Percentiles rank a stretch among this genome's conserved stretches.
phyloP scores from a whole-genome alignment of 306 rosid species.

The Acacia crassicarpa region DNA sequence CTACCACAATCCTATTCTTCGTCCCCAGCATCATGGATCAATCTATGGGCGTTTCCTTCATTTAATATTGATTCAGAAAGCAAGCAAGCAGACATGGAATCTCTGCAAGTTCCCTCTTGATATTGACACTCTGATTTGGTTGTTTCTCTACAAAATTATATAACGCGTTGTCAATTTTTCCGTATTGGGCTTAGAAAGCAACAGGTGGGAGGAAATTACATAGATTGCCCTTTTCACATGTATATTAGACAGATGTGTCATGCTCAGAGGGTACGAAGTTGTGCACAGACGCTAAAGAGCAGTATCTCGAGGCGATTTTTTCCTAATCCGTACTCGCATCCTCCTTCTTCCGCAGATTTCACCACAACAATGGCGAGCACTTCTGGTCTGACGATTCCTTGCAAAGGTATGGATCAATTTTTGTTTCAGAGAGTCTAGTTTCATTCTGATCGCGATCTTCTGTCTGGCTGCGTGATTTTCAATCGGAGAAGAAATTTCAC shows the following conservation, averaged over 20 bases:
- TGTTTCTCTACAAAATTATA: not conserved
- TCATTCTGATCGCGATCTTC: too few relatives aligned
- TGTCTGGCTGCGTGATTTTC: too few relatives aligned
- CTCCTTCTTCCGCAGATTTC: not conserved
- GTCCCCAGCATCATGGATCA: not conserved
- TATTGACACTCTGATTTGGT: not conserved
- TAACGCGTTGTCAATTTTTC: too few relatives aligned
- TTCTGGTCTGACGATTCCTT: constrained; percentile 29
- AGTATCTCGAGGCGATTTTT: not conserved
- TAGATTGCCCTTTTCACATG: not conserved
- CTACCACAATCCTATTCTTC: not conserved
- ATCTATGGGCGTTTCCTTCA: not conserved
- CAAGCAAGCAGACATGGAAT: not conserved
- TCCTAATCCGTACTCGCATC: not conserved
- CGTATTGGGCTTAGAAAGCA: too few relatives aligned
- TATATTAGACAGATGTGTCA: constrained; percentile 3
- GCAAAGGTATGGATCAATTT: constrained; percentile 24
- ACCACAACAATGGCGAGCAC: constrained; percentile 18
- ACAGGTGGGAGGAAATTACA: not conserved
- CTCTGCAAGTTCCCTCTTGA: not conserved
- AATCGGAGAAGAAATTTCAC: too few relatives aligned
- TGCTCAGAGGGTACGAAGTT: not conserved
- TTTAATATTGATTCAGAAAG: not conserved
- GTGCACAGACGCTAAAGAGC: not conserved
- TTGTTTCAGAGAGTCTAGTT: too few relatives aligned